Evolutionary conservation across 202 grass and related monocot species (phyloP).

Genomic region (Carex sylvatica): DNA sequence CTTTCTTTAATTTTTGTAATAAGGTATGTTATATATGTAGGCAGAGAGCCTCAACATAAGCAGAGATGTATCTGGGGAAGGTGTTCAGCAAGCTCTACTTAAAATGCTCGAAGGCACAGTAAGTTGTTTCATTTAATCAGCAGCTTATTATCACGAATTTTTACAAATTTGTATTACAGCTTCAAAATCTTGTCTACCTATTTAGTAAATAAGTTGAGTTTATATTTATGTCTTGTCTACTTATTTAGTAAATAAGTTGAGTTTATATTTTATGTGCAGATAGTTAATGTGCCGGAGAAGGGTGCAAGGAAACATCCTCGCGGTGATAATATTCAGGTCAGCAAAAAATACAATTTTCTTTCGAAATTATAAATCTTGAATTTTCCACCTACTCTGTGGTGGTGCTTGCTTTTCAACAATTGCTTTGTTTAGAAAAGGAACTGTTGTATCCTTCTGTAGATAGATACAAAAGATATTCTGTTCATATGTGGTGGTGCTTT

Average conservation of each 20-base stretch:
- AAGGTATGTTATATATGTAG: slow-evolving; percentile 35
- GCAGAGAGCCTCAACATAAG: slow-evolving; percentile 99
- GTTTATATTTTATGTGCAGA: slow-evolving; percentile 45
- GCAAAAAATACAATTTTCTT: slow-evolving; percentile 1
- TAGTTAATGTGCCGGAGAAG: slow-evolving; percentile 98
- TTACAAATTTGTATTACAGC: slow-evolving; percentile 9
- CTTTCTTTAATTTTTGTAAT: slow-evolving; percentile 20
- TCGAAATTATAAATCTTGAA: neutral
- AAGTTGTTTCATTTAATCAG: slow-evolving; percentile 35
- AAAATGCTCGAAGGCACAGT: slow-evolving; percentile 99
- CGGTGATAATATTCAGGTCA: slow-evolving; percentile 99
- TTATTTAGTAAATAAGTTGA: slow-evolving; percentile 27
- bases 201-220: slow-evolving; percentile 26
- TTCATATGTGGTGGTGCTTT: slow-evolving; percentile 99
- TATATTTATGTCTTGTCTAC: slow-evolving; percentile 21
- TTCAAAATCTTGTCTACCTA: slow-evolving; percentile 26
- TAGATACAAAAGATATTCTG: slow-evolving; percentile 99
- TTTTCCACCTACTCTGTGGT: neutral
- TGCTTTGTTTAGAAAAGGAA: slow-evolving; percentile 6
- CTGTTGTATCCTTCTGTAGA: slow-evolving; percentile 49
- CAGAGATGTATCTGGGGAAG: slow-evolving; percentile 98
- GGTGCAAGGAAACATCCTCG: slow-evolving; percentile 99
- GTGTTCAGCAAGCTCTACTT: slow-evolving; percentile 94
- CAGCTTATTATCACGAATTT: neutral
- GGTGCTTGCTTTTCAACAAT: slow-evolving; percentile 20